Evolutionary conservation across 768 basidiomycete species (phyloP).

Genomic region (Rhizopogon vinicolor): DNA sequence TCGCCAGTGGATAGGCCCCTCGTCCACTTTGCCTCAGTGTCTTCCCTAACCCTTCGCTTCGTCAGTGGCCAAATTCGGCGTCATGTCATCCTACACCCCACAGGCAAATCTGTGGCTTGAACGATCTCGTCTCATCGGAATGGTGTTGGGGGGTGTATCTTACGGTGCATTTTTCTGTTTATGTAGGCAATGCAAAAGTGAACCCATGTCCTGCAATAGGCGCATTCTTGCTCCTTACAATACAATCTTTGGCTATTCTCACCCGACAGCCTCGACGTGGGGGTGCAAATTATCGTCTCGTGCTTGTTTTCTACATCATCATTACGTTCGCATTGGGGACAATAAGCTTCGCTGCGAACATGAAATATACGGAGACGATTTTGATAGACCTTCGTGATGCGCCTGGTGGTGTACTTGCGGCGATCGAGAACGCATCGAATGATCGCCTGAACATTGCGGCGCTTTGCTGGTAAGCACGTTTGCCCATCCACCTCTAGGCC

Average conservation of each 20-base stretch:
- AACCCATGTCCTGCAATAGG: slow-evolving; percentile 8
- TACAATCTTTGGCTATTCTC: slow-evolving; percentile 10
- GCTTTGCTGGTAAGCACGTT: slow-evolving; percentile 11
- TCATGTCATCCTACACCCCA: slow-evolving; percentile 16
- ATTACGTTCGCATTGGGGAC: slow-evolving; percentile 23
- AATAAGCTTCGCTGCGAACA: slow-evolving; percentile 19
- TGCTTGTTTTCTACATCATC: slow-evolving; percentile 17
- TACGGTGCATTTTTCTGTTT: slow-evolving; percentile 10
- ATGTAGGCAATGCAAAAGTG: neutral
- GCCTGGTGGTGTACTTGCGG: slow-evolving; percentile 9
- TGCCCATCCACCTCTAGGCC: neutral
- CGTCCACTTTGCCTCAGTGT: neutral
- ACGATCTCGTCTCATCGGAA: slow-evolving; percentile 19
- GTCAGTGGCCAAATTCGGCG: neutral
- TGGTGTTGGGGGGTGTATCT: slow-evolving; percentile 10
- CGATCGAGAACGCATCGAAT: slow-evolving; percentile 8
- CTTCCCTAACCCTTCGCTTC: neutral
- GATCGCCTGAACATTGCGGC: slow-evolving; percentile 17
- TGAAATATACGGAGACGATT: slow-evolving; percentile 26
- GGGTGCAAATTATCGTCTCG: neutral
- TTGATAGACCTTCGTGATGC: slow-evolving; percentile 25
- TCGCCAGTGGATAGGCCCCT: neutral
- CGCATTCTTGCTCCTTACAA: slow-evolving; percentile 14
- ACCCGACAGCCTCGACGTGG: neutral
- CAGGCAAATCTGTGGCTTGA: slow-evolving; percentile 20